Base-by-base conservation (phyloP, 1,139 yeast genomes). In the Martiniozyma asiatica region DNA sequence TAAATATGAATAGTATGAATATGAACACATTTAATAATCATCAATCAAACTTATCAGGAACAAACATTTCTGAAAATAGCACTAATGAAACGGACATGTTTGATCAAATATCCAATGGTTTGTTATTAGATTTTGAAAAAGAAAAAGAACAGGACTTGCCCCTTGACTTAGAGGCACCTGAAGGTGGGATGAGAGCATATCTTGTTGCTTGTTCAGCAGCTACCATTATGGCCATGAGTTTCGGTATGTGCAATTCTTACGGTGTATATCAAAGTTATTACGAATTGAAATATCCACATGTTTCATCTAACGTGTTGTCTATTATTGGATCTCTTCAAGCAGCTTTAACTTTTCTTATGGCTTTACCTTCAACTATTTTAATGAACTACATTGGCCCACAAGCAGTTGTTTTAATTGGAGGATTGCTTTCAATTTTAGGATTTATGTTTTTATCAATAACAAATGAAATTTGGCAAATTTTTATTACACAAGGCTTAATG, bases 201-300 rank as follows among this genome's bases (percentile, higher is more conserved):
- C 11, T 25, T 5, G 32, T 31, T 52, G 58, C 41, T 6, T 20
- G 31, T 41, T 38, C 42, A 2, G 41, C 42, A 4, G 26, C 42
- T 8, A 28, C 32, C 4, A 45, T 65, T 17, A 62, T 63, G 51
- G 60, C 65, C 26, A 48, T 60, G 35, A 61, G 72, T 0, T 68
- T 69, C 63, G 76, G 75, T 1, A 63, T 65, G 63, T 65, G 66
- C 35, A 59, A 68, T 21, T 68, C 72, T 4, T 68, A 58, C 49
- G 73, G 72, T 16, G 57, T 68, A n/a, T 69, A 64, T 39, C 65
- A 68, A 36, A 56, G 68, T 2, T 53, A 61, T 35, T 68, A 68
- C 50, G 45, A 51, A 55, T 24, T 33, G 5, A 31, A 25, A 14
- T 51, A 47, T 25, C 42, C 48, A 0, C 11, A 38, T 20, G 40